Base-by-base conservation (phyloP, 78 protist genomes). In the Emiliania huxleyi region DNA sequence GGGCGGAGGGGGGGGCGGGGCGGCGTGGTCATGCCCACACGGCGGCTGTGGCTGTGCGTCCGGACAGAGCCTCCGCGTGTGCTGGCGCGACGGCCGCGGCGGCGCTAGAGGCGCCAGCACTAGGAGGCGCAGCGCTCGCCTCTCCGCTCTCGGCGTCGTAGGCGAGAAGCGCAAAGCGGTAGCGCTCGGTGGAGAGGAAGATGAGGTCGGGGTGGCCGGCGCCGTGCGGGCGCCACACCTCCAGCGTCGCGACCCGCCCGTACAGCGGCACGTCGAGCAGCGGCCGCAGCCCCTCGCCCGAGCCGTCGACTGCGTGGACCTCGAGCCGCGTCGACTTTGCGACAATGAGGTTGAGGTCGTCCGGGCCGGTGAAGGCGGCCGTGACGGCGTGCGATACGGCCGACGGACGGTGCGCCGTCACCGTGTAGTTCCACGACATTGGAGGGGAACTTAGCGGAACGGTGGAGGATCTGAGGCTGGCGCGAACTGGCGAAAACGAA, bases 361-460 rank as follows among this genome's bases (percentile, higher is more conserved):
- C 46, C n/a, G 96, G 94, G 21, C 88, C 38, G 26, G 98, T 97
- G 90, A 97, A 96, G 87, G 49, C 46, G 29, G 95, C 96, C 11
- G 92, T 71, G 35, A 89, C 91, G 5, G 96, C 77, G 46, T 92
- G 96, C n/a, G 95, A 55, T 33, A 97, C 97, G 19, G 93, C 94
- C 22, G 97, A 94, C 45, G 98, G 97, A 93, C 90, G 92, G 35
- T 97, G 97, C 25, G 97, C 98, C 33, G 97, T 95, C 19, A 96
- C 96, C 18, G 96, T 94, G 56, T 96, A 96, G 92, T 95, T 94
- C 84, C 91, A 96, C 23, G 93, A 19, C 94, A n/a, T n/a, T n/a
- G n/a, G n/a, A n/a, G n/a, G n/a, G n/a, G n/a, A n/a, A n/a, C n/a
- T n/a, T n/a, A n/a, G n/a, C n/a, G n/a, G n/a, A n/a, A n/a, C n/a